Base-by-base conservation (phyloP, 768 basidiomycete species). In the Panellus pusillus region DNA sequence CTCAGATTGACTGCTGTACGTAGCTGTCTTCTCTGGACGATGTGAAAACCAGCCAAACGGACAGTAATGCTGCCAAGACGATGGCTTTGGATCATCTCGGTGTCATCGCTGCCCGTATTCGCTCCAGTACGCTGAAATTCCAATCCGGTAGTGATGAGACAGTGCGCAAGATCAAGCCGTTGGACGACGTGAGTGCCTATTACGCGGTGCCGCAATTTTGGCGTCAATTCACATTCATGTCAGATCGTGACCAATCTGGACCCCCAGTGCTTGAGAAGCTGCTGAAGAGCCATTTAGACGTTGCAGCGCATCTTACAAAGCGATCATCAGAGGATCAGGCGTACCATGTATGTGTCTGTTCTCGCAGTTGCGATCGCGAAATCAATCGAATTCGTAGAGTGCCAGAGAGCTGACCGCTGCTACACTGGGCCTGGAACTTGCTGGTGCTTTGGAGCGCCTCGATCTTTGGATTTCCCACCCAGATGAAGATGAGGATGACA, bases 11-110 rank as follows among this genome's bases (percentile, higher is more conserved):
- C 24, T 24, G 24, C 24, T 24, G 24, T 15, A 6, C 17, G 28
- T 50, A 96, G 93, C 86, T 95, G 19, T 74, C 86, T 4, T 87
- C 88, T 0, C 71, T 98, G 27, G 89, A 93, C 51, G 93, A 97
- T 61, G 76, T 87, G 35, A 93, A 93, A 64, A 79, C 82, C 6
- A 76, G 77, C 14, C 79, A 82, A 29, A 72, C 74, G 4, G 97
- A 98, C 64, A 83, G 77, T 35, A 94, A 91, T 62, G 91, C 92
- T 0, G 85, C 88, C 0, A 96, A 94, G 68, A 85, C 84, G 1
- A 86, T 97, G 58, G 91, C 94, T 0, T 75, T 98, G 32, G 97
- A 99, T 65, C 92, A 98, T 69, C 75, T 99, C 0, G 97, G 97
- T 9, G 79, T 87, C n/a, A 91, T 99, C 47, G 94, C 90, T 19